phyloP scores from a whole-genome alignment of 176 grass and related monocot genomes.

The Lolium perenne region DNA sequence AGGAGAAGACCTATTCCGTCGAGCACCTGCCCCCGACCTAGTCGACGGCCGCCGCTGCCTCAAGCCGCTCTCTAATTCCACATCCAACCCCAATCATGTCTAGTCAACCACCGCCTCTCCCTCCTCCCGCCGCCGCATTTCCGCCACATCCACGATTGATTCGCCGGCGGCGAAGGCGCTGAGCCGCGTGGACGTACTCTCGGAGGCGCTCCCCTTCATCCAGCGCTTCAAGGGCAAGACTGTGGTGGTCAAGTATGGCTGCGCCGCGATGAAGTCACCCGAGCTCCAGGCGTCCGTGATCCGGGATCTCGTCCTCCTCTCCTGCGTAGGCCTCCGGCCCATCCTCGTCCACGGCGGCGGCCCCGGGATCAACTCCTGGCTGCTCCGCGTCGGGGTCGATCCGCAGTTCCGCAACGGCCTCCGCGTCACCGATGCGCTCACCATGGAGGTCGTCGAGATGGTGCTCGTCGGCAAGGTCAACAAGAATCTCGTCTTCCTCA shows the following conservation, averaged over 20 bases:
- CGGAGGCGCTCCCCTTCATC: constrained; percentile 81
- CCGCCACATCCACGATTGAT: constrained; percentile 8
- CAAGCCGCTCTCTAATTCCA: constrained; percentile 21
- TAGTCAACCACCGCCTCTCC: constrained; percentile 3
- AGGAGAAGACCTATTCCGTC: no score
- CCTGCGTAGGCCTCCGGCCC: constrained; percentile 70
- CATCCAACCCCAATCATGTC: not conserved
- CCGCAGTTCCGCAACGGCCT: constrained; percentile 72
- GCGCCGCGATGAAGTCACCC: constrained; percentile 66
- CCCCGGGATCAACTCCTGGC: constrained; percentile 72
- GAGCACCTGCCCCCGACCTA: no score
- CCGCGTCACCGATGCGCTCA: constrained; percentile 66
- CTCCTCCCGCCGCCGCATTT: constrained; percentile 2
- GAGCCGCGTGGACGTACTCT: constrained; percentile 63
- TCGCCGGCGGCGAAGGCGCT: not conserved
- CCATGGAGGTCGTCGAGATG: constrained; percentile 82
- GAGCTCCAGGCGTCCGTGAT: constrained; percentile 69
- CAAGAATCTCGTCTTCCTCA: constrained; percentile 67
- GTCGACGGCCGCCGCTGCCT: no score
- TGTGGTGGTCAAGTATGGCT: constrained; percentile 85
- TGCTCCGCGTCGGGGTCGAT: constrained; percentile 58
- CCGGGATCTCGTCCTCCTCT: constrained; percentile 74
- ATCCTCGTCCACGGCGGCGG: constrained; percentile 75
- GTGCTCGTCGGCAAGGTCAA: constrained; percentile 81
- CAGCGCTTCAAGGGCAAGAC: constrained; percentile 79